Base-by-base conservation (phyloP, 257 asterid genomes). In the Jacaranda mimosifolia region DNA sequence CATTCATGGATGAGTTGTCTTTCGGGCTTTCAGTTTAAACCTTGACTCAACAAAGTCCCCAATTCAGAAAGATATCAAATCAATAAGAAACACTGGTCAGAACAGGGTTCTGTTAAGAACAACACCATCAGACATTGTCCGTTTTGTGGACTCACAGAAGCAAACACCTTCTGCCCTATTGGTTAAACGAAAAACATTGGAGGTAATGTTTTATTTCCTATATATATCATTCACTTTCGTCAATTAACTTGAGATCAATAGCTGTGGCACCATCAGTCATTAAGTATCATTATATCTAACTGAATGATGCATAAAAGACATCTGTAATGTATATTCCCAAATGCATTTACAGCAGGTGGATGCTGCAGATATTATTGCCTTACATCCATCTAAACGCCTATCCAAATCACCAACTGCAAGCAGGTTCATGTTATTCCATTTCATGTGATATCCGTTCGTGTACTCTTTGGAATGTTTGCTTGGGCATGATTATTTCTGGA, bases 321-420 rank as follows among this genome's bases (percentile, higher is more conserved):
- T 58, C 39, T 53, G 55, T 39, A 19, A 46, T 46, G 15, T 19
- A 53, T 55, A 12, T 70, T 46, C 60, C 68, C 65, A 11, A 63
- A 69, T 38, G 18, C 71, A 75, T 70, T 64, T 73, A 46, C 72
- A 67, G 76, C 91, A 94, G 99, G 85, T 58, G 52, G 63, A 74
- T 74, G 53, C 75, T 58, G 77, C 84, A n/a, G 87, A 83, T 81
- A 39, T 35, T 64, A 55, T 62, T 72, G 82, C 77, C 72, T 83
- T 79, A 75, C 81, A 83, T 85, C 92, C 96, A 56, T 78, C 88
- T 62, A 95, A 95, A 78, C 97, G 96, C 67, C 84, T 76, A 59
- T 78, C 83, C 35, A 82, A 63, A 17, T 78, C 91, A 81, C 86
- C 87, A 60, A 77, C 19, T 38, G 76, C 73, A 51, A 84, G 82